Conservation (phyloP, 257 asterid genomes). For the Solanum tacnaense region DNA sequence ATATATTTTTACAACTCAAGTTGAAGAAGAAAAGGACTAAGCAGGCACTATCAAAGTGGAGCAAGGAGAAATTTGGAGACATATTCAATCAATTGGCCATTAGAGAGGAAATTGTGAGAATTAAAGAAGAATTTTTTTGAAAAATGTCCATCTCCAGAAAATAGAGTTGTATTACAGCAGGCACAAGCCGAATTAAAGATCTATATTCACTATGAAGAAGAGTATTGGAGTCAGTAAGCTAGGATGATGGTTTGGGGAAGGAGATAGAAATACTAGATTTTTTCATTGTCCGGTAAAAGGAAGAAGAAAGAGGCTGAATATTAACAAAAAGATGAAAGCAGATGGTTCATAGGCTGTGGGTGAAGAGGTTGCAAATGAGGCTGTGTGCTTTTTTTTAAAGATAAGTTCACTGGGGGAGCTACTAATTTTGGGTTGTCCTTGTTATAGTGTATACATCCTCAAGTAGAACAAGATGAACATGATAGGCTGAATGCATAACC, state of each 20-base stretch:
- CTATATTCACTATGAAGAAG: not conserved
- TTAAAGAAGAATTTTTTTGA: too few species aligned
- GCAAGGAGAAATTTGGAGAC: not conserved
- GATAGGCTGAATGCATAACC: not conserved
- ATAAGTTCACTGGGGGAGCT: not conserved
- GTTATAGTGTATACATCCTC: not conserved
- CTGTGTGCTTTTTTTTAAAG: not conserved
- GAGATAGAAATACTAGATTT: not conserved
- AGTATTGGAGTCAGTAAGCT: not conserved
- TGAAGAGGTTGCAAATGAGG: not conserved
- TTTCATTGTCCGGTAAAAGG: not conserved
- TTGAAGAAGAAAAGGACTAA: not conserved
- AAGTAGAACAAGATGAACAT: not conserved
- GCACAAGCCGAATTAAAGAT: not conserved
- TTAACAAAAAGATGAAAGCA: not conserved
- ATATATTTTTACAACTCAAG: not conserved
- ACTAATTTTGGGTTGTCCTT: not conserved
- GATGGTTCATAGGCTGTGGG: not conserved
- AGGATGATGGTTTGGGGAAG: not conserved
- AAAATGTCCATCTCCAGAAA: not conserved
- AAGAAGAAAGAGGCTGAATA: not conserved
- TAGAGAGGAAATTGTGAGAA: not conserved
- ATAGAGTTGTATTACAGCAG: not conserved
- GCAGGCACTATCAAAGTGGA: not conserved
- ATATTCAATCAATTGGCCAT: not conserved